phyloP scores from a whole-genome alignment of 495 filamentous ascomycete species.

The Trichoderma asperelloides region DNA sequence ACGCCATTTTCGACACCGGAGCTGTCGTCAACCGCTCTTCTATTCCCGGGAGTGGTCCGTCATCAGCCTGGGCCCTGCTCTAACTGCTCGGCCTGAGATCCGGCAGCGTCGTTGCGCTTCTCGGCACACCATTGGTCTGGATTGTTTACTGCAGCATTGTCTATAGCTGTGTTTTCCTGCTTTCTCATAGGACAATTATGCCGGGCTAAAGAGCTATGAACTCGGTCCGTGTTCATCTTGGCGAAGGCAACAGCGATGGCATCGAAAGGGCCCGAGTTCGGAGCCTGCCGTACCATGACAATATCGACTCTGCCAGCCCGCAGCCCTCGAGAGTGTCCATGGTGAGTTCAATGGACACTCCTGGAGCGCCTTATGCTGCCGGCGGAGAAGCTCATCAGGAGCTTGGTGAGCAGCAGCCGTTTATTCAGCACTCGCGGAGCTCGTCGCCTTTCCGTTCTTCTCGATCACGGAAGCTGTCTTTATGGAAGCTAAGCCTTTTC shows the following conservation, averaged over 20 bases:
- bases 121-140: neutral
- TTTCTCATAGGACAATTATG: neutral
- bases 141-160: neutral
- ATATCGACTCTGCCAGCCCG: neutral
- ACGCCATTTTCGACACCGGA: slow-evolving; percentile 1
- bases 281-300: neutral
- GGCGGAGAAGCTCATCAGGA: neutral
- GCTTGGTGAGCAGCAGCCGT: neutral
- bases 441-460: neutral
- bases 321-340: neutral
- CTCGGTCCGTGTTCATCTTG: neutral
- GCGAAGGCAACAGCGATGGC: neutral
- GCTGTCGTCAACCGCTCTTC: neutral
- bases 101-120: too few species aligned
- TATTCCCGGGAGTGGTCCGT: neutral
- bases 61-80: neutral
- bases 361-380: neutral
- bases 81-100: neutral
- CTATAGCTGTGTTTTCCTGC: neutral
- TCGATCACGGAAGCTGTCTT: neutral
- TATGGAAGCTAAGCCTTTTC: neutral
- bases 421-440: neutral
- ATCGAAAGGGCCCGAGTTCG: neutral
- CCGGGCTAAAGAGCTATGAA: neutral
- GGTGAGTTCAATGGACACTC: neutral